Conservation (phyloP, 768 basidiomycete genomes). For the Daedaleopsis nitida region DNA sequence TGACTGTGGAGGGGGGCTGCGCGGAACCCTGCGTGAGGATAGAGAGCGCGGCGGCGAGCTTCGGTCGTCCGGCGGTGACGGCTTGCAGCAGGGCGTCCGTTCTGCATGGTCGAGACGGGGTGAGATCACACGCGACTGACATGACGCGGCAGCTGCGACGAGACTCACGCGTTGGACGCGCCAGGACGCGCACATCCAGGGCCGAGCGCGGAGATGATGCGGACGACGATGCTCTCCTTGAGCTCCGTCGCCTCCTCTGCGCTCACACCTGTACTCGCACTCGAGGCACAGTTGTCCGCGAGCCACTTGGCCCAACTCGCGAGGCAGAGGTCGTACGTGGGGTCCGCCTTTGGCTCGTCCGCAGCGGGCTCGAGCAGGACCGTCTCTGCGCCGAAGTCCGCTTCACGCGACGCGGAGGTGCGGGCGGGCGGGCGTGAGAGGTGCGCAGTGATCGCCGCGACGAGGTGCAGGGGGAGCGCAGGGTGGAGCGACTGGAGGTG, state of each 20-base stretch:
- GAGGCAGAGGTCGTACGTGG: constrained; percentile 57
- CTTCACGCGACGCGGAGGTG: not conserved
- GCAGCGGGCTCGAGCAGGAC: constrained; percentile 11
- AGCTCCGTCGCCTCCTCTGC: constrained; percentile 39
- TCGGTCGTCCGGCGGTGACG: constrained; percentile 39
- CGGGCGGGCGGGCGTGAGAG: constrained; percentile 26
- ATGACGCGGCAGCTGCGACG: not conserved
- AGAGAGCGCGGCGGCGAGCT: constrained; percentile 15
- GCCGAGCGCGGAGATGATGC: constrained; percentile 51
- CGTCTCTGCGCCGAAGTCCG: constrained; percentile 10
- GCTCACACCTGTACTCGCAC: constrained; percentile 38
- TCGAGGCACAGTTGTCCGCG: constrained; percentile 36
- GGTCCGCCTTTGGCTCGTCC: constrained; percentile 33
- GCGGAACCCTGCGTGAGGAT: constrained; percentile 4
- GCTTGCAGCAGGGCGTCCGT: constrained; percentile 41
- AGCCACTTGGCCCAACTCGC: constrained; percentile 75
- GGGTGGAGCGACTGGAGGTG: constrained; percentile 60
- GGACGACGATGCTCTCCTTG: constrained; percentile 45
- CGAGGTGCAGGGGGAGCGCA: constrained; percentile 52
- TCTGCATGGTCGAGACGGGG: constrained; percentile 14
- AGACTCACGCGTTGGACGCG: constrained; percentile 37
- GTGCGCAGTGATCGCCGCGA: constrained; percentile 44
- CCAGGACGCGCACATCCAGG: constrained; percentile 31
- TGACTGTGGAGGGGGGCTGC: not conserved
- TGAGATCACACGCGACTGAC: not conserved